These are phyloP conservation scores for Glutinoglossum americanum DNA, from an alignment of 495 filamentous ascomycete species.

Conservation along the genomic window DNA sequence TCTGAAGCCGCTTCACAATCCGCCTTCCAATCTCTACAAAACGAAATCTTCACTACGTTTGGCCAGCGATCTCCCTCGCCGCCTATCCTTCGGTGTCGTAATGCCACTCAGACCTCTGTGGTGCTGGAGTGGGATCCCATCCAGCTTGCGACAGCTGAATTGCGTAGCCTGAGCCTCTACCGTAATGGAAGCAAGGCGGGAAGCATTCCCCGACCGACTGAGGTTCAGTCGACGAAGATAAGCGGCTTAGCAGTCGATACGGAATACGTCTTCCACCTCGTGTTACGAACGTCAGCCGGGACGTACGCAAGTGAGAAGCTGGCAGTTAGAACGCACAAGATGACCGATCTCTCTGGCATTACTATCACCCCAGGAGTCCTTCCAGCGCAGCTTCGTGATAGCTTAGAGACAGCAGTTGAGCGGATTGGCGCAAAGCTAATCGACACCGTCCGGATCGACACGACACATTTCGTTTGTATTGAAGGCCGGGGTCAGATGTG, in stretches of 20 bases:
- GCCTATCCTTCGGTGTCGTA: conserved; percentile 71
- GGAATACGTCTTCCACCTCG: conserved; percentile 85
- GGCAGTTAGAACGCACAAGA: conserved; percentile 81
- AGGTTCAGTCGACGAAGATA: conserved; percentile 87
- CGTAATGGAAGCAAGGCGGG: conserved; percentile 93
- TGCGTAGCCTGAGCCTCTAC: conserved; percentile 73
- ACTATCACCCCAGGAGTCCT: conserved; percentile 85
- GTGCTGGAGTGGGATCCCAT: conserved; percentile 96
- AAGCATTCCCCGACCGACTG: conserved; percentile 65
- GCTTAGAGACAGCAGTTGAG: conserved; percentile 50
- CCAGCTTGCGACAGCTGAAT: conserved; percentile 71
- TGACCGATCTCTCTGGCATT: conserved; percentile 93
- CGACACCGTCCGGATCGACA: conserved; percentile 85
- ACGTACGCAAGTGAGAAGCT: conserved; percentile 68
- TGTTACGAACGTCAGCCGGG: conserved; percentile 78
- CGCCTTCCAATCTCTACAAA: conserved; percentile 64
- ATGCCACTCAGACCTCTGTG: conserved; percentile 89
- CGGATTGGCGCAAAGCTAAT: conserved; percentile 83
- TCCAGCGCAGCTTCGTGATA: conserved; percentile 50
- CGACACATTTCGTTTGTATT: conserved; percentile 96
- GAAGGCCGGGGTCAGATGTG: conserved; percentile 75
- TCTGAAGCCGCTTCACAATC: conserved; percentile 53
- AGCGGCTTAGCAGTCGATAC: conserved; percentile 88
- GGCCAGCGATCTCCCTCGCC: conserved; percentile 57
- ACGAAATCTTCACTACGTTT: conserved; percentile 68